Base-by-base conservation (phyloP, 306 rosid species). In the Cicer bijugum region DNA sequence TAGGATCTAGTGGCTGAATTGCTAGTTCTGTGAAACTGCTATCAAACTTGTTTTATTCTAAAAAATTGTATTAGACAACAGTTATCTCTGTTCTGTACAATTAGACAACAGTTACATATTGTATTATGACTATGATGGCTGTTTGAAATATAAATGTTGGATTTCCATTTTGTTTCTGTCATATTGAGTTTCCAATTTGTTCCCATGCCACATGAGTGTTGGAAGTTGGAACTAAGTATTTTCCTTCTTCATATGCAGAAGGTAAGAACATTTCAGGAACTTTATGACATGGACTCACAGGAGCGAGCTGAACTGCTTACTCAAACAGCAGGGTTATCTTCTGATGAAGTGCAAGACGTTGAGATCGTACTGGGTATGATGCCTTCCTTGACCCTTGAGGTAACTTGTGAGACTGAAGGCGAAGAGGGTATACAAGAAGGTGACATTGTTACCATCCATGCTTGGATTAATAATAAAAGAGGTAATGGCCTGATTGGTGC, bases 361-460 rank as follows among this genome's bases (percentile, higher is more conserved):
- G 99, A 95, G 75, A 55, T 67, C 76, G 92, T 91, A 44, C 82
- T 91, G 64, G 93, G 81, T 78, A 90, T 86, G 85, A 90, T 95
- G 97, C 97, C 99, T 48, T 86, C 91, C 35, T 69, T 95, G 81
- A 85, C 96, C 74, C 73, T 86, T 23, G 91, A 89, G 1, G 85
- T 84, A 52, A 80, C 86, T 46, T 90, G 96, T 66, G 97, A 91
- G 89, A 95, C 97, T 37, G 99, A 95, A 85, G 99, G 99, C 4
- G 96, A 95, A 88, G 97, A 92, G 84, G 97, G 97, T 65, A 78
- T 92, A 23, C 97, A 95, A 81, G 97, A 91, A 86, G 96, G 97
- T 37, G 99, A 95, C 68, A 80, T 90, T 57, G 96, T 91, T 72
- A 91, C 97, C 0, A 35, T 95, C 75, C 93, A 95, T 56, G 90